Percentiles rank a stretch among this genome's conserved stretches.
Conservation (phyloP, 2,329 filamentous ascomycete species). For the Penicillium sp. region DNA sequence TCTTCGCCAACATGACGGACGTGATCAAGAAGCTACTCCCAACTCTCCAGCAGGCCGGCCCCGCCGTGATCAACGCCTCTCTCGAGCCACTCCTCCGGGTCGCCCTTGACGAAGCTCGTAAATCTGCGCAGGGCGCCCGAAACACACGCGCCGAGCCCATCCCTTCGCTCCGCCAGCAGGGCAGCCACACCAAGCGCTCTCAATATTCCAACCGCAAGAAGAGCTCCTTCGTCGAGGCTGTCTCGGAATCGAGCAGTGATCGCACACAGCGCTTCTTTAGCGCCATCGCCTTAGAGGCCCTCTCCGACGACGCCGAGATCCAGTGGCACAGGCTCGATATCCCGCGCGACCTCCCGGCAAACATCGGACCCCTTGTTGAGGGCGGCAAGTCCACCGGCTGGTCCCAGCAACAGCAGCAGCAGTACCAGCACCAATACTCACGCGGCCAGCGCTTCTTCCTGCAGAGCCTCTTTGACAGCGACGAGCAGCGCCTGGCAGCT, state of each 20-base stretch:
- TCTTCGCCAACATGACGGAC: not conserved
- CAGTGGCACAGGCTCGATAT: conserved; percentile 1
- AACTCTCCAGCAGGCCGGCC: conserved; percentile 1
- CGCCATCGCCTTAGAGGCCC: not conserved
- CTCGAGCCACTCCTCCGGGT: not conserved
- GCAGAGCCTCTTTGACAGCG: not conserved
- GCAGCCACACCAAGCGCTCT: not conserved
- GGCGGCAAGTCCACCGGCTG: not conserved
- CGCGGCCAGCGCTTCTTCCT: not conserved
- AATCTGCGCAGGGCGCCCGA: not conserved
- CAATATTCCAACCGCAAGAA: not conserved
- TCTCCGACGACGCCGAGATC: conserved; percentile 4
- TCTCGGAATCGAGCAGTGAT: not conserved
- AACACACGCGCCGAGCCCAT: not conserved
- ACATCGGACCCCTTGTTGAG: not conserved
- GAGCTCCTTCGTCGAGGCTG: not conserved
- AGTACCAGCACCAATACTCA: not conserved
- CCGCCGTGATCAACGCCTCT: not conserved
- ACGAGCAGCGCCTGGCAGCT: not conserved
- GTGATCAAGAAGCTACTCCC: not conserved
- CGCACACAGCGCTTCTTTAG: conserved; percentile 1
- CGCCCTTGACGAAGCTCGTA: not conserved
- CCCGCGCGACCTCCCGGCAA: not conserved
- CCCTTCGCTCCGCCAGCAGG: not conserved
- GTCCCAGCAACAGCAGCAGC: not conserved